Conservation (phyloP, 805 yeast species). For the Teunomyces pallodes region DNA sequence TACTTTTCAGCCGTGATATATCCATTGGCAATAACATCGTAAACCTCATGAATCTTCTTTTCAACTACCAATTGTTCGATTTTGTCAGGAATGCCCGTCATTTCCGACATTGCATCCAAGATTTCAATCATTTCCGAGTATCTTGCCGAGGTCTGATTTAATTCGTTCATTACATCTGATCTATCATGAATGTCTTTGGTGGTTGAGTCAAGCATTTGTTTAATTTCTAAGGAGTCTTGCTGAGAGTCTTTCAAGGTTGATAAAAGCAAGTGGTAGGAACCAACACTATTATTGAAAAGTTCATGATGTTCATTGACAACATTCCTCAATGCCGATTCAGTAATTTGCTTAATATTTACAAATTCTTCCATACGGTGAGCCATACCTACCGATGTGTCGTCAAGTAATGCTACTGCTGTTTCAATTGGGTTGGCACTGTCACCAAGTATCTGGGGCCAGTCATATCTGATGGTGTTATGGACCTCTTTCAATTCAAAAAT, state of each 20-base stretch:
- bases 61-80: conserved; percentile 69
- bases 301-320: conserved; percentile 83
- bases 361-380: conserved; percentile 74
- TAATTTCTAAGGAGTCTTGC: conserved; percentile 47
- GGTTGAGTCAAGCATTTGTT: conserved; percentile 47
- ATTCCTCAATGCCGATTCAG: conserved; percentile 55
- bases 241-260: conserved; percentile 66
- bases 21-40: conserved; percentile 48
- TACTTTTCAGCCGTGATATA: conserved; percentile 46
- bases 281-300: conserved; percentile 80
- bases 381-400: conserved; percentile 86
- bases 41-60: conserved; percentile 66
- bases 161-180: conserved; percentile 57
- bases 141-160: conserved; percentile 59
- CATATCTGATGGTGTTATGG: conserved; percentile 36
- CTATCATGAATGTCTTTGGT: conserved; percentile 51
- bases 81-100: conserved; percentile 56
- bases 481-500: conserved; percentile 35
- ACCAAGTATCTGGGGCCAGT: conserved; percentile 42
- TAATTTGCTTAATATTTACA: conserved; percentile 51
- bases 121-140: conserved; percentile 70
- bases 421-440: conserved; percentile 76
- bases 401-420: conserved; percentile 76
- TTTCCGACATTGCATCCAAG: conserved; percentile 60
- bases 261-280: conserved; percentile 74